Base-by-base conservation (phyloP, 192 early-diverging fungal species). In the Spinellus fusiger region DNA sequence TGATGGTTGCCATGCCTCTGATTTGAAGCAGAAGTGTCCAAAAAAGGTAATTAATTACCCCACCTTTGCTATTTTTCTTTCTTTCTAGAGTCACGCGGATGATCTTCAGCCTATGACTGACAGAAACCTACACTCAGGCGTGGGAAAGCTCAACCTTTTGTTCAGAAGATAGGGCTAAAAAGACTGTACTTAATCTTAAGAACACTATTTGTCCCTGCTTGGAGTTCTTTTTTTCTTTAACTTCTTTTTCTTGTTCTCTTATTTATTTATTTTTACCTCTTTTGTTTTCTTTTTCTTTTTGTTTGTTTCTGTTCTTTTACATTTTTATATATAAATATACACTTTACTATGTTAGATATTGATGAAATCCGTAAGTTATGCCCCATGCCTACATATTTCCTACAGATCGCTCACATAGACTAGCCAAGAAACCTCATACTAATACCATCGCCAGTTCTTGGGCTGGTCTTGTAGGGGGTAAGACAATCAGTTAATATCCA, bases 361-460 rank as follows among this genome's bases (percentile, higher is more conserved):
- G 69, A 71, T 46, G 69, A 71, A 65, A 71, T 71, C 9, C 69
- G 69, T 71, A 71, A 65, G 54, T 10, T 27, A 55, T 33, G 5
- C 16, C 27, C 25, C 10, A 32, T 18, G 26, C 29, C 34, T 38
- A 20, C 22, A 46, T 50, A 47, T 16, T 34, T 50, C 13, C 37
- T 49, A 28, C 13, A 37, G 34, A 35, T 38, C 1, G 2, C 2
- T n/a, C n/a, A 3, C 1, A 12, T 22, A 50, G 9, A 46, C 33
- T 64, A 70, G 68, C 68, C 54, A 59, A 56, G 46, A 49, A 56
- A 38, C 51, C 59, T 15, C 55, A 49, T 22, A 56, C 48, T 25
- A 55, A 46, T 27, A 71, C 62, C n/a, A n/a, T 64, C 5, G 28
- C 62, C 23, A 60, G 59, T 32, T 60, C 65, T 12, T 61, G 52